Conservation (phyloP, 306 rosid genomes). For the Cicer cuneatum region DNA sequence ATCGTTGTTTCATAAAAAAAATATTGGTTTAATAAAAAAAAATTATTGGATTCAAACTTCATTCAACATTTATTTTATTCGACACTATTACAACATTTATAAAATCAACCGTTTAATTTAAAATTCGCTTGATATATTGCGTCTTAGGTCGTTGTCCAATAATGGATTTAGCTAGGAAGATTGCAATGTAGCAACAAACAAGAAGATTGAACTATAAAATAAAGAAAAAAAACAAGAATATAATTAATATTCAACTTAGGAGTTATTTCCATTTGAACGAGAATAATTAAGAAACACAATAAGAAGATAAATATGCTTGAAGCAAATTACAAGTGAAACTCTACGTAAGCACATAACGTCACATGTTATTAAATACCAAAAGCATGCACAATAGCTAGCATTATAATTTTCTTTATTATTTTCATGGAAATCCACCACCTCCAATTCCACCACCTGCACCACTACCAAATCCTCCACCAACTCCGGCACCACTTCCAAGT, state of each 20-base stretch:
- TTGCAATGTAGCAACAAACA: background rate
- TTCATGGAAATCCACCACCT: constrained; percentile 70
- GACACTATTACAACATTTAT: too few species aligned
- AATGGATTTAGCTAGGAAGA: background rate
- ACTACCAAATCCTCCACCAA: constrained; percentile 67
- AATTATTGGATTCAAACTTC: too few species aligned
- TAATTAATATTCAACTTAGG: constrained; percentile 10
- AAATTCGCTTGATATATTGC: too few species aligned
- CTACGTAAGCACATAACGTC: constrained; percentile 15
- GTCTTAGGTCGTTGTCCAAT: too few species aligned
- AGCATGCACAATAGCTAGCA: constrained; percentile 9
- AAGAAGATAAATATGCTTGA: constrained; percentile 4
- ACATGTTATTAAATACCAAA: constrained; percentile 30
- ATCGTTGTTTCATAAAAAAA: too few species aligned
- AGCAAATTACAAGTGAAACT: constrained; percentile 32
- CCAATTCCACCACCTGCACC: constrained; percentile 63
- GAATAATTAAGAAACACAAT: background rate
- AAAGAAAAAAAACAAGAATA: background rate
- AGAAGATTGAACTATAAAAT: background rate
- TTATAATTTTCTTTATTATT: constrained; percentile 17
- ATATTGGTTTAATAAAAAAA: too few species aligned
- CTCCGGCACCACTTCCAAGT: constrained; percentile 60
- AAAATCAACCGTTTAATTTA: too few species aligned
- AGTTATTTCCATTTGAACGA: constrained; percentile 29
- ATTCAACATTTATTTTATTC: too few species aligned